Evolutionary conservation across 805 yeast species (phyloP).

Genomic region (Soucietia sequanensis): DNA sequence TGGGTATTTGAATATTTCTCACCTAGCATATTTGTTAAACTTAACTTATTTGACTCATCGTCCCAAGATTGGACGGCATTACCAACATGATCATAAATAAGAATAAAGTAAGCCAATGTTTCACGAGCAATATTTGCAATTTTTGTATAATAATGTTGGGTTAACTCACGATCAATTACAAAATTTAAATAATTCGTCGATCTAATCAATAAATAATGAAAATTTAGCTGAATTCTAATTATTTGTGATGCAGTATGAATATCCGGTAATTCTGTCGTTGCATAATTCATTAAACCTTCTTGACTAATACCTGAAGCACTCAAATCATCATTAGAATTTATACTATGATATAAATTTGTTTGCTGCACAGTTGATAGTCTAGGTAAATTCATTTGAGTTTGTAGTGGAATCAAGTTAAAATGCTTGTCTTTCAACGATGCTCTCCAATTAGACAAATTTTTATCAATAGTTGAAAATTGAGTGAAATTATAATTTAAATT

Average conservation of each 20-base stretch:
- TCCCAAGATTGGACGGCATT: constrained; percentile 12
- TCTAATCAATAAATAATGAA: constrained; percentile 42
- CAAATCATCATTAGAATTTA: constrained; percentile 18
- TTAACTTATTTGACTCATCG: constrained; percentile 1
- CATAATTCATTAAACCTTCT: constrained; percentile 21
- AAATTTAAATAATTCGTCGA: constrained; percentile 43
- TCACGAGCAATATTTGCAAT: constrained; percentile 39
- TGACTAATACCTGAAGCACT: constrained; percentile 15
- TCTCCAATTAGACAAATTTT: constrained; percentile 42
- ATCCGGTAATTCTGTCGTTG: constrained; percentile 36
- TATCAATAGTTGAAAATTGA: constrained; percentile 42
- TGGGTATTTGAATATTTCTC: not conserved
- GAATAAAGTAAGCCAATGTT: constrained; percentile 34
- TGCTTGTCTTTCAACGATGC: constrained; percentile 30
- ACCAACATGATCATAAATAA: constrained; percentile 36
- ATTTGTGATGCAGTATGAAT: constrained; percentile 35
- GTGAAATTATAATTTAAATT: constrained; percentile 44
- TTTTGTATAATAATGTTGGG: constrained; percentile 30
- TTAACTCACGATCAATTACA: constrained; percentile 42
- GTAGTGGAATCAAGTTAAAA: constrained; percentile 25
- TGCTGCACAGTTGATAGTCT: constrained; percentile 17
- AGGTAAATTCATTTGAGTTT: constrained; percentile 30
- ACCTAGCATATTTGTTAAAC: not conserved
- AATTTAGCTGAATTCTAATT: constrained; percentile 43
- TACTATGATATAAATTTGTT: constrained; percentile 31